phyloP scores from a whole-genome alignment of 805 yeast genomes.

The Candida ovalis region DNA sequence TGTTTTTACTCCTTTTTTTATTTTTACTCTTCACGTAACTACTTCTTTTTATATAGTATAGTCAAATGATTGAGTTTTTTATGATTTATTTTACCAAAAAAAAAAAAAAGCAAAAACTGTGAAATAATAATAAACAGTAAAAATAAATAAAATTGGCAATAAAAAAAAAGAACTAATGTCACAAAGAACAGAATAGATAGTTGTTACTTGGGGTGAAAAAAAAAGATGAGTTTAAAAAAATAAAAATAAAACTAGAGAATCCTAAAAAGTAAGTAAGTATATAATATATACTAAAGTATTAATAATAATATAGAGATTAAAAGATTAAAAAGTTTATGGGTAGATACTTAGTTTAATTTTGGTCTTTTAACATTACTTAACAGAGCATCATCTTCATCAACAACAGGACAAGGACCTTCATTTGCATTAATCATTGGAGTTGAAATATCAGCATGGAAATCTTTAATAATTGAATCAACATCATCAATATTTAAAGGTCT shows the following conservation, averaged over 20 bases:
- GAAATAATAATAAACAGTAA: neutral
- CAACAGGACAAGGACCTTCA: constrained; percentile 27
- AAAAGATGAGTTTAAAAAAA: neutral
- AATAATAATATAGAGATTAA: no score
- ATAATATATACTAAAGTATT: neutral
- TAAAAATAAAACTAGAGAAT: neutral
- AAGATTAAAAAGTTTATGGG: no score
- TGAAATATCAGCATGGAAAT: constrained; percentile 67
- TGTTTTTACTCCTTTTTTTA: neutral
- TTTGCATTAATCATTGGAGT: constrained; percentile 45
- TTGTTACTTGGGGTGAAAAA: neutral
- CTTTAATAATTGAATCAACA: constrained; percentile 94
- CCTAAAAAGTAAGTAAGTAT: neutral
- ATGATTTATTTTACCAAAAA: neutral
- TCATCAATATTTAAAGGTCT: constrained; percentile 94
- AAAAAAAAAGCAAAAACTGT: neutral
- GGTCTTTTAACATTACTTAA: constrained; percentile 33
- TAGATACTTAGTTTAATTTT: constrained; percentile 23
- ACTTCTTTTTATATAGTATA: neutral
- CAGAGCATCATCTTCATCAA: constrained; percentile 25
- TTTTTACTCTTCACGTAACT: neutral
- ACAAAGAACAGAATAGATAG: neutral
- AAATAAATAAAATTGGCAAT: neutral
- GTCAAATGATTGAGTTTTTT: neutral
- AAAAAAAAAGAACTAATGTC: neutral